phyloP scores from a whole-genome alignment of 441 rosid genomes.

The Erysimum cheiri region DNA sequence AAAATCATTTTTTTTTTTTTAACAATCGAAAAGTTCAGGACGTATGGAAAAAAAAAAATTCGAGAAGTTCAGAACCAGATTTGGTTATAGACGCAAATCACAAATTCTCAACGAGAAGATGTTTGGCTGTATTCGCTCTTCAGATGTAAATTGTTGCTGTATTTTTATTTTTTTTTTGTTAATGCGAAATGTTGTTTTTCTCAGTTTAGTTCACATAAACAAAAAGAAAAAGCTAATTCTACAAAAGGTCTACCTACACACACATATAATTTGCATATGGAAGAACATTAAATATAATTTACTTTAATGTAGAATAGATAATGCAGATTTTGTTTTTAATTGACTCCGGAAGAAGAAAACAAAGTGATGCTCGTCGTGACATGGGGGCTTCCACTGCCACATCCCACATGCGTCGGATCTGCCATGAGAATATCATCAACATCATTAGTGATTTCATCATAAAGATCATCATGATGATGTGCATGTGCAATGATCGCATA shows the following conservation, averaged over 20 bases:
- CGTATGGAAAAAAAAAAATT: no score
- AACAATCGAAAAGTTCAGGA: background rate
- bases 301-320: slow-evolving; percentile 3
- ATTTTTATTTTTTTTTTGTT: background rate
- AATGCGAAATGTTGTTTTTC: background rate
- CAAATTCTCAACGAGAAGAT: background rate
- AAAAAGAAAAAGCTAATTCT: slow-evolving; percentile 24
- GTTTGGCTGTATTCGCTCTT: slow-evolving; percentile 30
- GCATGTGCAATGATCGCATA: slow-evolving; percentile 40
- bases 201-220: slow-evolving; percentile 15
- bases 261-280: background rate
- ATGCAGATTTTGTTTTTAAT: slow-evolving; percentile 12
- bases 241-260: slow-evolving; percentile 14
- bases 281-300: slow-evolving; percentile 9
- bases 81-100: slow-evolving; percentile 18
- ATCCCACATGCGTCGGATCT: slow-evolving; percentile 44
- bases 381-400: slow-evolving; percentile 42
- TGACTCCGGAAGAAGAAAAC: slow-evolving; percentile 14
- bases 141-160: slow-evolving; percentile 30
- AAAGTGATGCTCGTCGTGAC: slow-evolving; percentile 35
- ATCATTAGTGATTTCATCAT: slow-evolving; percentile 41
- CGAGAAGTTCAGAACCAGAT: background rate
- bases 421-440: slow-evolving; percentile 40
- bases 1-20: background rate
- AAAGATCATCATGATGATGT: slow-evolving; percentile 35